Conservation (phyloP, 352 stramenopile genomes). For the Pythium folliculosum region DNA sequence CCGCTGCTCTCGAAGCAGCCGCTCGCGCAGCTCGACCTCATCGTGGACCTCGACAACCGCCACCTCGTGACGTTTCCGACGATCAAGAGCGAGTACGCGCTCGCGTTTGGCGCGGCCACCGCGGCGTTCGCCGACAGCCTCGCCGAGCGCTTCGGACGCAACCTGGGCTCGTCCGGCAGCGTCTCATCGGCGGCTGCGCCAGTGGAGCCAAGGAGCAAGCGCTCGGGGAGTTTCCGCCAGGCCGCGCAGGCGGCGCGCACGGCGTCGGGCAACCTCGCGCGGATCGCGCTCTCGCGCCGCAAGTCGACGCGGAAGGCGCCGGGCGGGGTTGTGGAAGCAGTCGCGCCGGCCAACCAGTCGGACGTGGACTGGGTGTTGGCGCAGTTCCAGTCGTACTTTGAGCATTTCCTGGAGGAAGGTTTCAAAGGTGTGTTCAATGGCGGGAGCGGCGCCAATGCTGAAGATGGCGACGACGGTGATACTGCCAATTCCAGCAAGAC, state of each 20-base stretch:
- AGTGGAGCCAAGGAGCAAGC: constrained; percentile 19
- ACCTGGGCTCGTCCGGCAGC: constrained; percentile 5
- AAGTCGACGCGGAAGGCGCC: constrained; percentile 9
- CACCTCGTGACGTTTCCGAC: constrained; percentile 58
- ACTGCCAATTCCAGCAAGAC: not conserved
- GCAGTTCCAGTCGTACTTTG: constrained; percentile 68
- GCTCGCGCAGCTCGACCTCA: constrained; percentile 49
- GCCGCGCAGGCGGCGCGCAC: constrained; percentile 13
- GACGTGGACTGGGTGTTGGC: constrained; percentile 64
- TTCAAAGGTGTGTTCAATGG: constrained; percentile 32
- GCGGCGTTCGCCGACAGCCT: constrained; percentile 37
- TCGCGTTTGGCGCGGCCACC: constrained; percentile 50
- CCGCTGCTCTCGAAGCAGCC: constrained; percentile 54
- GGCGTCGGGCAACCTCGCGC: constrained; percentile 19
- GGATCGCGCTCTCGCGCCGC: constrained; percentile 12
- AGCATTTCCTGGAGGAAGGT: constrained; percentile 51
- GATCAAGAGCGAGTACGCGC: constrained; percentile 49
- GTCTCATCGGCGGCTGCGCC: not conserved
- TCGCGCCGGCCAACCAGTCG: constrained; percentile 30
- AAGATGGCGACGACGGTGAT: not conserved
- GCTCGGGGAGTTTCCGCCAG: constrained; percentile 12
- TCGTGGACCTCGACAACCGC: constrained; percentile 62
- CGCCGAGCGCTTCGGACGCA: constrained; percentile 34
- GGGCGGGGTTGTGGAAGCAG: not conserved
- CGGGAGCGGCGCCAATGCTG: not conserved